Base-by-base conservation (phyloP, 208 protist genomes). In the Leishmania tarentolae region DNA sequence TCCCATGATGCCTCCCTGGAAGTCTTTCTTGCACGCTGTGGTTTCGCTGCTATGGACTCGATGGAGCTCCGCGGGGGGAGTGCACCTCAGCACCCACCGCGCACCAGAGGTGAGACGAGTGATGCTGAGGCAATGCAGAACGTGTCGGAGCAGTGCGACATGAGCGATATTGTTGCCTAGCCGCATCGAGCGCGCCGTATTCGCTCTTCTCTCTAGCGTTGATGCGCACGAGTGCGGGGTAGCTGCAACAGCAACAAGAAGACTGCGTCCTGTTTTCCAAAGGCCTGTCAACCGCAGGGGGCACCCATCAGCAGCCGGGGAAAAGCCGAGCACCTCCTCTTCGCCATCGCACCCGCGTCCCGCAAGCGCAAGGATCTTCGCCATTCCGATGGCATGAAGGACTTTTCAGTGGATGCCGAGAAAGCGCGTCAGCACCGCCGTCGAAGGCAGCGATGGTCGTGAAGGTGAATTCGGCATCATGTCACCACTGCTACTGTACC, bases 21-120 rank as follows among this genome's bases (percentile, higher is more conserved):
- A 42, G 47, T 75, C 9, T 85, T 85, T 40, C 72, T 85, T 57
- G 82, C 82, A 2, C 82, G 82, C 52, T 82, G 59, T 50, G 82
- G 82, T 28, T 85, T 85, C 53, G 71, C 75, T 56, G 59, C 68
- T 8, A n/a, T 85, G 42, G 46, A 76, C 61, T 21, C 37, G 44
- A 65, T 61, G 40, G 44, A 5, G 24, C 3, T 79, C 19, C 40
- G 61, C 2, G 65, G 68, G 4, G 74, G 80, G 73, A 57, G 61
- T 28, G 65, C 73, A 8, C 65, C 24, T 37, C 28, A 66, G 13
- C 11, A 37, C 2, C 42, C 31, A 21, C 78, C 1, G 66, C 9
- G 37, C 21, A 71, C 40, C 19, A 13, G 66, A 17, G 42, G 66
- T 37, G 72, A 56, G 21, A 24, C 7, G 37, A 6, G 28, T 28